Conservation (phyloP, 306 rosid species). For the Arachis stenosperma region DNA sequence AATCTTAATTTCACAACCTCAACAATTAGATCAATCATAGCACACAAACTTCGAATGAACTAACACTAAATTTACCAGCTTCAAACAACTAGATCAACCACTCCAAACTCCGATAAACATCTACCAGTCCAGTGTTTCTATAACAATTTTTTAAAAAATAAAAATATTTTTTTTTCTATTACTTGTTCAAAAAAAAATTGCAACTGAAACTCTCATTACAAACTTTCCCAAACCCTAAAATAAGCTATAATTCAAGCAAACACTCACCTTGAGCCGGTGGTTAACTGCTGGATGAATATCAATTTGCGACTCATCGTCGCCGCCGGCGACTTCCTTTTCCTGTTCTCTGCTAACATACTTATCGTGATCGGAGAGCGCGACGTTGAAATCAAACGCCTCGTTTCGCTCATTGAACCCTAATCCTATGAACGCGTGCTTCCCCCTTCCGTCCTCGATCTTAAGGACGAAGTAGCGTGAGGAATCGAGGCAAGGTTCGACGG, state of each 20-base stretch:
- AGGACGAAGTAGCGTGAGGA: conserved; percentile 96
- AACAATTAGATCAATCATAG: not conserved
- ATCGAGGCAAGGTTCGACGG: conserved; percentile 93
- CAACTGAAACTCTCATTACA: too few relatives aligned
- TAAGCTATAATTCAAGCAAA: not conserved
- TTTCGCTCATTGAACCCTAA: conserved; percentile 89
- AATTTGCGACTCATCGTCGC: conserved; percentile 67
- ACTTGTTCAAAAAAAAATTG: too few relatives aligned
- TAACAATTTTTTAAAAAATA: too few relatives aligned
- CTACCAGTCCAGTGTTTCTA: not conserved
- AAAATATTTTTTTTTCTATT: too few relatives aligned
- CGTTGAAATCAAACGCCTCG: conserved; percentile 98
- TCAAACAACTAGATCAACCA: not conserved
- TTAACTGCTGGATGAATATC: conserved; percentile 94
- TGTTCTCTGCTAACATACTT: conserved; percentile 81
- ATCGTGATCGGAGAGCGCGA: conserved; percentile 94
- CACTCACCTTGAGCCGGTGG: conserved; percentile 84
- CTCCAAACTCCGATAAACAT: not conserved
- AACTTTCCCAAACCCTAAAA: not conserved
- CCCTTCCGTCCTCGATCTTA: conserved; percentile 94
- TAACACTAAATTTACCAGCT: not conserved
- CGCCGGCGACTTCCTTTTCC: conserved; percentile 70
- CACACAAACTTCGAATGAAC: not conserved
- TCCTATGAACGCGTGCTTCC: conserved; percentile 94
- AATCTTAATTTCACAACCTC: not conserved